Evolutionary conservation across 371 early-diverging fungal species (phyloP).

Genomic region (Choanephora cucurbitarum): DNA sequence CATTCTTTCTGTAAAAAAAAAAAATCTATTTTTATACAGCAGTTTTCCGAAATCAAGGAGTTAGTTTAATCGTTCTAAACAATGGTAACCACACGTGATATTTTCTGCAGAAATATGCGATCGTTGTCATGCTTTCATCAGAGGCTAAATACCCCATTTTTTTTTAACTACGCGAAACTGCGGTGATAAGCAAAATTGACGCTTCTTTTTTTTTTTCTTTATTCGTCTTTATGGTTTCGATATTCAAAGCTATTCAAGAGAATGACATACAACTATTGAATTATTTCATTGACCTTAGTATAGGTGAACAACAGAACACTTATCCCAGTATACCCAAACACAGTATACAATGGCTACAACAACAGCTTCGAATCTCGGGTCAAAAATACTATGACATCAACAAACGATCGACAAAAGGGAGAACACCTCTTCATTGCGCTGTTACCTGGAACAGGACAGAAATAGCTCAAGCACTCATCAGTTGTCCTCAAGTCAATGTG

Average conservation of each 20-base stretch:
- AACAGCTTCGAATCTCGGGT: slow-evolving; percentile 19
- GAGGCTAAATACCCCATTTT: no score
- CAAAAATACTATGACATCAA: slow-evolving; percentile 43
- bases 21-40: no score
- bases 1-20: slow-evolving; percentile 7
- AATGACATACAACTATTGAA: slow-evolving; percentile 48
- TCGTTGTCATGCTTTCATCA: no score
- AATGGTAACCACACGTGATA: no score
- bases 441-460: slow-evolving; percentile 45
- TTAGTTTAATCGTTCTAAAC: no score
- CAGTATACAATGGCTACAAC: slow-evolving; percentile 18
- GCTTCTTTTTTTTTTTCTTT: background rate
- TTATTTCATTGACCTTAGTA: slow-evolving; percentile 27
- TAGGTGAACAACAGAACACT: slow-evolving; percentile 11
- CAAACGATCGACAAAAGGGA: slow-evolving; percentile 45
- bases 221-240: slow-evolving; percentile 31
- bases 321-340: slow-evolving; percentile 18
- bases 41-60: no score
- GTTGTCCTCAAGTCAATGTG: slow-evolving; percentile 55
- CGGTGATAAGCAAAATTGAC: no score
- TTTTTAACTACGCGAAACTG: background rate
- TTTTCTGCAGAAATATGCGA: no score
- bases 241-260: slow-evolving; percentile 47
- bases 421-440: slow-evolving; percentile 53
- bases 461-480: slow-evolving; percentile 45